Conservation (phyloP, 345 rosid species). For the Gossypium mustelinum region DNA sequence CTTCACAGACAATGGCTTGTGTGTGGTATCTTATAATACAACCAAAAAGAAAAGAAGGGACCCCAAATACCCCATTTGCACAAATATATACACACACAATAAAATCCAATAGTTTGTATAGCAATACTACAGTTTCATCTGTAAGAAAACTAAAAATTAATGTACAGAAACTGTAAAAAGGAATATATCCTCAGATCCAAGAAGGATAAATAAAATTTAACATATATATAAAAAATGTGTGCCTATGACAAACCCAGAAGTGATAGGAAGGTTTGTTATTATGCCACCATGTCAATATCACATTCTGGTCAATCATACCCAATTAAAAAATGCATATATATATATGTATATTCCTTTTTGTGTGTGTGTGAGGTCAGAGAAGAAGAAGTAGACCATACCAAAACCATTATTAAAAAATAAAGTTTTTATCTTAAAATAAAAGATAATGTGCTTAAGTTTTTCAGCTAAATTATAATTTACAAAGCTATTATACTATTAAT, state of each 20-base stretch:
- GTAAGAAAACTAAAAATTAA: constrained; percentile 14
- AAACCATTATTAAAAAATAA: no score
- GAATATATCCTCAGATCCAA: constrained; percentile 49
- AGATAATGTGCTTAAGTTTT: no score
- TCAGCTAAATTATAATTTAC: no score
- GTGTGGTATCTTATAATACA: not conserved
- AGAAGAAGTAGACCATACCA: not conserved
- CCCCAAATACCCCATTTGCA: constrained; percentile 20
- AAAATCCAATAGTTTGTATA: constrained; percentile 21
- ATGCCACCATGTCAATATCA: constrained; percentile 2
- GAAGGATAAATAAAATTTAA: not conserved
- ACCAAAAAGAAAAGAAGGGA: constrained; percentile 20
- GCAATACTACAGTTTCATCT: constrained; percentile 10
- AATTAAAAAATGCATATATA: not conserved
- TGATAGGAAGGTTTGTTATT: constrained; percentile 24
- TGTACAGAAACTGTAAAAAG: constrained; percentile 24
- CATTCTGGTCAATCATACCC: constrained; percentile 10
- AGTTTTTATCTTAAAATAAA: no score
- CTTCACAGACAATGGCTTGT: not conserved
- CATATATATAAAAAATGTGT: not conserved
- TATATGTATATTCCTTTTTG: no score
- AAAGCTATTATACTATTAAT: no score
- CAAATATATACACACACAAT: constrained; percentile 13
- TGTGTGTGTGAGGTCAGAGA: not conserved
- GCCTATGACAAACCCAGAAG: constrained; percentile 15